Conservation (phyloP, 768 basidiomycete genomes). For the Trametopsis cervina region DNA sequence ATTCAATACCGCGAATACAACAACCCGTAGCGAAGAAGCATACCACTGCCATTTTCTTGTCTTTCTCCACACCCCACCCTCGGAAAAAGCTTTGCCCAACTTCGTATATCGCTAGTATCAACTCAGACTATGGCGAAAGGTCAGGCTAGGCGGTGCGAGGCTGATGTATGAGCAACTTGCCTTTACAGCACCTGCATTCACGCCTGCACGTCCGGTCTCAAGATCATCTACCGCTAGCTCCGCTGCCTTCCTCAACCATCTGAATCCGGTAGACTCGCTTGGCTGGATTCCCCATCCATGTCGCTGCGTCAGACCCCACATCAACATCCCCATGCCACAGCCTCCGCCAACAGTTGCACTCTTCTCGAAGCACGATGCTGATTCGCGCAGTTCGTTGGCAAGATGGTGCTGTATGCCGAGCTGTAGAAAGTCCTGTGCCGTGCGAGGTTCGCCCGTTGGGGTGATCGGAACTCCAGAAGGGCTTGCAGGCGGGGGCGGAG, state of each 20-base stretch:
- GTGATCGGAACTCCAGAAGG: neutral
- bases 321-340: constrained; percentile 85
- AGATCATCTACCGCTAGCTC: constrained; percentile 74
- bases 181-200: constrained; percentile 48
- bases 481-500: constrained; percentile 4
- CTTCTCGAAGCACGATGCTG: constrained; percentile 69
- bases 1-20: neutral
- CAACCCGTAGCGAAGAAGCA: constrained; percentile 23
- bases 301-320: constrained; percentile 82
- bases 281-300: constrained; percentile 86
- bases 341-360: constrained; percentile 70
- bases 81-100: constrained; percentile 91
- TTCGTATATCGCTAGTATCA: constrained; percentile 86
- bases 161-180: constrained; percentile 24
- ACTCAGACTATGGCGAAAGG: constrained; percentile 71
- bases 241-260: constrained; percentile 78
- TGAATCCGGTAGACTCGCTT: constrained; percentile 74
- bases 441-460: constrained; percentile 18
- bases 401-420: constrained; percentile 77
- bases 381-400: constrained; percentile 60
- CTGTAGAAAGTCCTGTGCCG: constrained; percentile 64
- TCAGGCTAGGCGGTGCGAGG: neutral
- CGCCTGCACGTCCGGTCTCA: constrained; percentile 51
- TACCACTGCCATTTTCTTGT: constrained; percentile 86
- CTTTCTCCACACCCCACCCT: constrained; percentile 84